These are phyloP conservation scores for Fusarium sp. DNA, from an alignment of 2,329 filamentous ascomycete genomes.

Conservation along the genomic window DNA sequence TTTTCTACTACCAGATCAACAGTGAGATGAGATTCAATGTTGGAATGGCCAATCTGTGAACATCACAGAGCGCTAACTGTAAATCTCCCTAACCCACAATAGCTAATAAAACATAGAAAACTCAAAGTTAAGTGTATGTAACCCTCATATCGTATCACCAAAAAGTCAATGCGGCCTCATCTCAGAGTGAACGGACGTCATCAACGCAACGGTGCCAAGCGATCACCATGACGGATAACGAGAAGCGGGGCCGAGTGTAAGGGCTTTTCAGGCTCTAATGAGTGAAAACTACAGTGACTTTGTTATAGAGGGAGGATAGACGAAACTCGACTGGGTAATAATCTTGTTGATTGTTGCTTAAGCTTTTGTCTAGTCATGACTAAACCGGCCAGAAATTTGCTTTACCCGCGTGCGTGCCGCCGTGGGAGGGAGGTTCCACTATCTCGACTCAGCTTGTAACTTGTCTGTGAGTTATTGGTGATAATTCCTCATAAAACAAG, in stretches of 20 bases:
- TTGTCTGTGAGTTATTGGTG: slow-evolving; percentile 23
- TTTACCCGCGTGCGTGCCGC: slow-evolving; percentile 7
- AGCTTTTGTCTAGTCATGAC: slow-evolving; percentile 16
- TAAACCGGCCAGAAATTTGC: slow-evolving; percentile 14
- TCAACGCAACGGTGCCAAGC: slow-evolving; percentile 23
- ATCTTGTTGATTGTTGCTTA: background rate
- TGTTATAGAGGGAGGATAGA: background rate
- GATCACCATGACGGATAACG: slow-evolving; percentile 27
- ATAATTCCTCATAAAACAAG: background rate
- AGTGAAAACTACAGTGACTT: background rate
- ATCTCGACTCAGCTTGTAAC: slow-evolving; percentile 20
- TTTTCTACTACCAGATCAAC: slow-evolving; percentile 41
- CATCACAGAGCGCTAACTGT: background rate
- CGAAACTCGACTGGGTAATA: slow-evolving; percentile 21
- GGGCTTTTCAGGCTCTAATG: slow-evolving; percentile 9
- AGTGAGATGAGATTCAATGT: slow-evolving; percentile 37
- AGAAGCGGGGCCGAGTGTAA: slow-evolving; percentile 18
- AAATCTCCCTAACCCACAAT: background rate
- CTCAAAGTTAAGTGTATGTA: slow-evolving; percentile 3
- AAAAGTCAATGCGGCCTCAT: slow-evolving; percentile 28
- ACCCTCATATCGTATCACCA: background rate
- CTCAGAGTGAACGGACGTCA: slow-evolving; percentile 23
- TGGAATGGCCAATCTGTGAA: slow-evolving; percentile 8
- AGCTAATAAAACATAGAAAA: background rate
- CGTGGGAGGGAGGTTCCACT: slow-evolving; percentile 2